These are phyloP conservation scores for Smallanthus sonchifolius DNA, from an alignment of 129 eudicot species.

Conservation along the genomic window DNA sequence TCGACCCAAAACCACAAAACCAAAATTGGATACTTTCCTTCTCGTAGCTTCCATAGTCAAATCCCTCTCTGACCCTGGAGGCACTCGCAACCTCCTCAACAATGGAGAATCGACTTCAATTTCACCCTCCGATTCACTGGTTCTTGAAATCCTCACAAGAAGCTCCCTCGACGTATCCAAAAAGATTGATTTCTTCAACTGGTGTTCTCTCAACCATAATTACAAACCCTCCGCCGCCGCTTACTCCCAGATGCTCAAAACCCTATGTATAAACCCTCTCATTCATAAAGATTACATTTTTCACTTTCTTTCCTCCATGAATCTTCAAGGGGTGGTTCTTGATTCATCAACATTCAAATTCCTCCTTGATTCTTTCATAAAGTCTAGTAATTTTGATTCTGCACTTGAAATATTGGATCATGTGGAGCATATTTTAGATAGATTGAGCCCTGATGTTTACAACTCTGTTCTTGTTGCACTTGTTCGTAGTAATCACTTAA, in stretches of 20 bases:
- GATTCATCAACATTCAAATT: constrained; percentile 56
- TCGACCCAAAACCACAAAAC: constrained; percentile 4
- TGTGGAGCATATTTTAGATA: constrained; percentile 36
- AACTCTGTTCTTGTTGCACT: constrained; percentile 64
- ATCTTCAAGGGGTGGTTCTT: constrained; percentile 50
- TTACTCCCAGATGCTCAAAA: constrained; percentile 55
- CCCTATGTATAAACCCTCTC: constrained; percentile 37
- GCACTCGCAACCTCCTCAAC: constrained; percentile 55
- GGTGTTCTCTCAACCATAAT: constrained; percentile 59
- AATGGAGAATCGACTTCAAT: constrained; percentile 18
- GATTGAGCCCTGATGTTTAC: constrained; percentile 45
- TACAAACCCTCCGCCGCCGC: constrained; percentile 64
- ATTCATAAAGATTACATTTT: constrained; percentile 34
- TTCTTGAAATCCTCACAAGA: constrained; percentile 54
- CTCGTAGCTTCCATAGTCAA: constrained; percentile 59
- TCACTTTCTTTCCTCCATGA: constrained; percentile 48
- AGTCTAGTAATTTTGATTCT: constrained; percentile 48
- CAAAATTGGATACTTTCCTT: constrained; percentile 43
- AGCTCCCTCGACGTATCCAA: constrained; percentile 46
- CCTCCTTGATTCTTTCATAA: constrained; percentile 64
- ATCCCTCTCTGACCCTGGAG: constrained; percentile 62
- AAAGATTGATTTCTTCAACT: constrained; percentile 63
- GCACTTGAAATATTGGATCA: constrained; percentile 61
- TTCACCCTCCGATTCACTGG: constrained; percentile 52
- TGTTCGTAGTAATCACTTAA: constrained; percentile 53